phyloP scores from a whole-genome alignment of 805 yeast species.

The Yamadazyma laniorum region DNA sequence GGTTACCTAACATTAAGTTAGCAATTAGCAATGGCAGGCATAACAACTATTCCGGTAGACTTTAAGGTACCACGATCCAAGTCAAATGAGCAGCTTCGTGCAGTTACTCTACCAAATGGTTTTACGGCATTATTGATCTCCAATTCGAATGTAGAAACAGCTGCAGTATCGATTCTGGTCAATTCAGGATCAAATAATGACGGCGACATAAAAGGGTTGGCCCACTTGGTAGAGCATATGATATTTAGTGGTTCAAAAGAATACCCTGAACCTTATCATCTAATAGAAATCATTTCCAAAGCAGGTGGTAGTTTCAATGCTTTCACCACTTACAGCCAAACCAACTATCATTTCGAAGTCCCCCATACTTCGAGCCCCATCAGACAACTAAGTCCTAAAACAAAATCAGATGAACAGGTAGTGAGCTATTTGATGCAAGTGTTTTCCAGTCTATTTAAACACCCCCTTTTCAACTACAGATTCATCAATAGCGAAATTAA shows the following conservation, averaged over 20 bases:
- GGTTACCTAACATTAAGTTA: no score
- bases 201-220: slow-evolving; percentile 74
- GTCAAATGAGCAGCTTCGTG: slow-evolving; percentile 40
- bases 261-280: slow-evolving; percentile 47
- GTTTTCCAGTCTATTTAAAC: slow-evolving; percentile 50
- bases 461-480: slow-evolving; percentile 48
- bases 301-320: slow-evolving; percentile 66
- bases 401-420: slow-evolving; percentile 27
- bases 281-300: slow-evolving; percentile 42
- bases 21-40: no score
- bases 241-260: slow-evolving; percentile 49
- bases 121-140: slow-evolving; percentile 66
- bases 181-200: slow-evolving; percentile 82
- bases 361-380: slow-evolving; percentile 31
- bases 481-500: slow-evolving; percentile 50
- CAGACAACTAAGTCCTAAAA: slow-evolving; percentile 23
- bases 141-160: slow-evolving; percentile 64
- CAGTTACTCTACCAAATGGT: slow-evolving; percentile 63
- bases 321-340: slow-evolving; percentile 63
- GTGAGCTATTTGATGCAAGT: slow-evolving; percentile 47
- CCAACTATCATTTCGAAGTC: slow-evolving; percentile 61
- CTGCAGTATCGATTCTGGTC: slow-evolving; percentile 72
- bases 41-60: neutral
- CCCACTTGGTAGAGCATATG: slow-evolving; percentile 51
- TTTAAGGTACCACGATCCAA: slow-evolving; percentile 34